A percentile compares a stretch with the other conserved stretches of the same genome.
phyloP scores from a whole-genome alignment of 345 rosid genomes.

The Excoecaria agallocha region DNA sequence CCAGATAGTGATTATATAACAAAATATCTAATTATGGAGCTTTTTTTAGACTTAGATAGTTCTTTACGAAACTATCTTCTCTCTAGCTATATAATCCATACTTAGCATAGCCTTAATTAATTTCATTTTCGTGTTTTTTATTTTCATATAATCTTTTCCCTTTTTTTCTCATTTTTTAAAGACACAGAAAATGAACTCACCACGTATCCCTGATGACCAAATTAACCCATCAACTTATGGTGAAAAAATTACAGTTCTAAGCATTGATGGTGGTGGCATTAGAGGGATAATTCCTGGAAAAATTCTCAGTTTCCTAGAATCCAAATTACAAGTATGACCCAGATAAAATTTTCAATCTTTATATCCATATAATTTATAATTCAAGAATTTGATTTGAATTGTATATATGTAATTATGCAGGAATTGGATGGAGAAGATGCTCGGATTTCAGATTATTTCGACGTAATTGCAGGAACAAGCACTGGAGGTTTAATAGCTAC shows the following conservation, averaged over 20 bases:
- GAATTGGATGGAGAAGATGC: conserved; percentile 20
- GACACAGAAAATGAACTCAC: not conserved
- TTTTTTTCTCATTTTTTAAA: too few species aligned
- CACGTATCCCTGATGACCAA: not conserved
- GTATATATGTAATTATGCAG: not conserved
- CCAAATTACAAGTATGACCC: conserved; percentile 16
- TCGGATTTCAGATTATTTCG: conserved; percentile 17
- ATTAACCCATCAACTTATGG: conserved; percentile 13
- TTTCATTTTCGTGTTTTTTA: too few species aligned
- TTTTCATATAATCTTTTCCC: too few species aligned
- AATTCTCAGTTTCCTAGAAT: conserved; percentile 16
- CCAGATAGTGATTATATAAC: too few species aligned
- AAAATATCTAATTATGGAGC: too few species aligned
- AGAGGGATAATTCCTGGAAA: conserved; percentile 22
- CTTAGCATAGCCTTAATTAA: too few species aligned
- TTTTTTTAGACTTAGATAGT: too few species aligned
- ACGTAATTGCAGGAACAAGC: conserved; percentile 29
- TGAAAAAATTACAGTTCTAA: conserved; percentile 20
- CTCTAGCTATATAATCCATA: too few species aligned
- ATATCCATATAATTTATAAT: too few species aligned
- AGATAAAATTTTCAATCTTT: not conserved
- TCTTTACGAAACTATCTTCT: too few species aligned
- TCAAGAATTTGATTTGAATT: too few species aligned
- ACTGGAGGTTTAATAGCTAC: conserved; percentile 16
- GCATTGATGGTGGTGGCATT: conserved; percentile 23